A percentile compares a stretch with the other conserved stretches of the same genome.
These are phyloP conservation scores for Monilinia fructicola DNA, from an alignment of 2,329 filamentous ascomycete genomes.

Conservation along the genomic window DNA sequence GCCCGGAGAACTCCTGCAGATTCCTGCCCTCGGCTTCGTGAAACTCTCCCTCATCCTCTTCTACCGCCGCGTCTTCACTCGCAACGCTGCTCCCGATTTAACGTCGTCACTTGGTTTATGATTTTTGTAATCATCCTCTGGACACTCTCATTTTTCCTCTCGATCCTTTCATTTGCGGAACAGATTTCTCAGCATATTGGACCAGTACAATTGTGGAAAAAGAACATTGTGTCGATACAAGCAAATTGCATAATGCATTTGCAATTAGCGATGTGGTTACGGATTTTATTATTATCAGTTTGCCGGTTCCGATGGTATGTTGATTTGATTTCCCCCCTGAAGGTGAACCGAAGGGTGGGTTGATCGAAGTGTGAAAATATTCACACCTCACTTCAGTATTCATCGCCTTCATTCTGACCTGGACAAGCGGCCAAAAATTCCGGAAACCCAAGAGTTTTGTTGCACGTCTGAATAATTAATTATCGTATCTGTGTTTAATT, in stretches of 20 bases:
- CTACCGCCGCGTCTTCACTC: constrained; percentile 18
- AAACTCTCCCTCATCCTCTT: constrained; percentile 23
- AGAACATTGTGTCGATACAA: constrained; percentile 17
- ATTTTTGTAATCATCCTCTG: constrained; percentile 4
- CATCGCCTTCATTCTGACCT: background rate
- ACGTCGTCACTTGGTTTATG: constrained; percentile 12
- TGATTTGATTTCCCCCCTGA: background rate
- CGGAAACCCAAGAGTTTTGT: background rate
- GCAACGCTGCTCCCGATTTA: constrained; percentile 9
- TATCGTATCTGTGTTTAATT: background rate
- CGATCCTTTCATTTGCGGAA: constrained; percentile 21
- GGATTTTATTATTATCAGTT: constrained; percentile 14
- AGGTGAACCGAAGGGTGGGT: background rate
- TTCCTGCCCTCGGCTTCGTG: constrained; percentile 16
- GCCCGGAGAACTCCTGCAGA: constrained; percentile 18
- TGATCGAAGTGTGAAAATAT: background rate
- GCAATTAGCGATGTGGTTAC: constrained; percentile 17
- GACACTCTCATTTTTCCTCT: constrained; percentile 16
- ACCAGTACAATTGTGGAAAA: constrained; percentile 16
- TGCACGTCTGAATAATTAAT: background rate
- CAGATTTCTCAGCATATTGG: constrained; percentile 11
- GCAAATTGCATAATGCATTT: constrained; percentile 20
- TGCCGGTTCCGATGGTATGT: constrained; percentile 18
- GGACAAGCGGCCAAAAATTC: background rate
- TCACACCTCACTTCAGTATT: background rate